Evolutionary conservation across 345 rosid genomes (phyloP).

Genomic region (Cochlearia excelsa): DNA sequence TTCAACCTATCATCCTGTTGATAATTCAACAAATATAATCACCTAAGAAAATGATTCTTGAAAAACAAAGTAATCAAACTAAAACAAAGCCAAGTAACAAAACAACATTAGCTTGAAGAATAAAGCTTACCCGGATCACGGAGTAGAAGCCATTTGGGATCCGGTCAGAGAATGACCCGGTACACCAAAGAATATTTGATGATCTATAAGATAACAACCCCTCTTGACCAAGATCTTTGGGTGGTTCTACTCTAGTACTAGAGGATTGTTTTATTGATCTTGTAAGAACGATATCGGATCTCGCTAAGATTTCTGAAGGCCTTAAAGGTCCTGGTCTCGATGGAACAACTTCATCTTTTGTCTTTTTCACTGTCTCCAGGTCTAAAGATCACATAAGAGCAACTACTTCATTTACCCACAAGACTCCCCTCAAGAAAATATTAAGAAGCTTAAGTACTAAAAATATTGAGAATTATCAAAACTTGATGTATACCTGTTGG

Average conservation of each 20-base stretch:
- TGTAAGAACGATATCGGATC: no score
- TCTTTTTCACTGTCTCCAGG: slow-evolving; percentile 54
- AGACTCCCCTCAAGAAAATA: not conserved
- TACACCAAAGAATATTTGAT: slow-evolving; percentile 81
- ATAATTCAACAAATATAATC: slow-evolving; percentile 6
- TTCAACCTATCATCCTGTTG: slow-evolving; percentile 69
- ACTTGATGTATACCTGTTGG: slow-evolving; percentile 20
- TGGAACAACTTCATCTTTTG: slow-evolving; percentile 51
- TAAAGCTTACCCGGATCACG: slow-evolving; percentile 52
- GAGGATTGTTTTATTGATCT: slow-evolving; percentile 42
- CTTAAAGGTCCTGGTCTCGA: slow-evolving; percentile 49
- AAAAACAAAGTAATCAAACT: not conserved
- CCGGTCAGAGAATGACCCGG: slow-evolving; percentile 61
- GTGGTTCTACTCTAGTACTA: slow-evolving; percentile 43
- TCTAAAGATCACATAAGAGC: slow-evolving; percentile 57
- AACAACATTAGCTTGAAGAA: not conserved
- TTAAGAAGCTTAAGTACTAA: slow-evolving; percentile 1
- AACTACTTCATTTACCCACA: slow-evolving; percentile 45
- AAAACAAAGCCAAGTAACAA: not conserved
- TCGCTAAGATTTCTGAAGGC: not conserved
- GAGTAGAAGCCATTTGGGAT: slow-evolving; percentile 81
- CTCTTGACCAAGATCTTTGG: slow-evolving; percentile 51
- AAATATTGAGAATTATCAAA: not conserved
- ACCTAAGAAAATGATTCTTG: not conserved
- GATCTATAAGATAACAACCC: slow-evolving; percentile 46